These are phyloP conservation scores for Hypoxylon rickii DNA, from an alignment of 495 filamentous ascomycete species.

Conservation along the genomic window DNA sequence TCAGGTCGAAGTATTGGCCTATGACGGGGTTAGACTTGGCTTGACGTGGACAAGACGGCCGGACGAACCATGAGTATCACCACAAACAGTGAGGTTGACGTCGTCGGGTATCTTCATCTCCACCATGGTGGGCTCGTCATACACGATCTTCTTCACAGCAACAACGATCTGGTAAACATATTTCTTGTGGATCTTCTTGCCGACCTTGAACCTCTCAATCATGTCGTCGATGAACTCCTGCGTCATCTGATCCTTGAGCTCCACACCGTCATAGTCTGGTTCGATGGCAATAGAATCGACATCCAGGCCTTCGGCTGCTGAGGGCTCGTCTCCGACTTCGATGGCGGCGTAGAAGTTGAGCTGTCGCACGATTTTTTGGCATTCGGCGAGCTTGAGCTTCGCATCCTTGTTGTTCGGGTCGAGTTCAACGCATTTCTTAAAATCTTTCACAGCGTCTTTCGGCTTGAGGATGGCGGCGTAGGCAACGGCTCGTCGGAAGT, in stretches of 20 bases:
- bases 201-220: conserved; percentile 92
- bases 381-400: conserved; percentile 85
- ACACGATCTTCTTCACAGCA: conserved; percentile 85
- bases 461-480: conserved; percentile 88
- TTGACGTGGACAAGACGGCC: neutral
- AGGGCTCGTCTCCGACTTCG: conserved; percentile 87
- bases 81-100: conserved; percentile 87
- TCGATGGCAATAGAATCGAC: conserved; percentile 84
- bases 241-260: conserved; percentile 83
- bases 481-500: conserved; percentile 90
- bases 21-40: conserved; percentile 22
- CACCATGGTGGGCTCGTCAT: conserved; percentile 94
- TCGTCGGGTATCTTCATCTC: conserved; percentile 82
- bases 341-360: conserved; percentile 93
- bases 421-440: conserved; percentile 86
- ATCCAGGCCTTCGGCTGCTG: conserved; percentile 87
- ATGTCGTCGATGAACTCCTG: conserved; percentile 96
- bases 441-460: conserved; percentile 86
- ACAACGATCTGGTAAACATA: conserved; percentile 96
- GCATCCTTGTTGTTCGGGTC: conserved; percentile 88
- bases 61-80: conserved; percentile 87
- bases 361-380: conserved; percentile 88
- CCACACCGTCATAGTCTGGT: conserved; percentile 79
- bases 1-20: conserved; percentile 98
- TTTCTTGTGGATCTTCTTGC: conserved; percentile 93